A percentile compares a stretch with the other conserved stretches of the same genome.
Conservation (phyloP, 2,329 filamentous ascomycete genomes). For the Exserohilum turcica region DNA sequence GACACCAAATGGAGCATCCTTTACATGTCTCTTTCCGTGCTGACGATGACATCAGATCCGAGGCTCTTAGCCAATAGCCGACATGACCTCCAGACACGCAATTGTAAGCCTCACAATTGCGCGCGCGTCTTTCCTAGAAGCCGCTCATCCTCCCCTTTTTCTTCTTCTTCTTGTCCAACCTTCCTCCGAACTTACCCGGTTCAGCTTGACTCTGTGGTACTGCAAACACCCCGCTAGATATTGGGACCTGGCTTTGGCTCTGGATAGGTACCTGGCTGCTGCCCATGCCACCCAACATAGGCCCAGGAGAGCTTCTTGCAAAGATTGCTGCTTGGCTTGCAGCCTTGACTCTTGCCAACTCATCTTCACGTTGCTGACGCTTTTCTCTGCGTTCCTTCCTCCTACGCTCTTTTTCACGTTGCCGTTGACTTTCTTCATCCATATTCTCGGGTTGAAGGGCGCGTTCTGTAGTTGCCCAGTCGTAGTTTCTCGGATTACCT, state of each 20-base stretch:
- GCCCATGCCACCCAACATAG: conserved; percentile 21
- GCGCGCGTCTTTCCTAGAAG: conserved; percentile 20
- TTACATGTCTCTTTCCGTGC: conserved; percentile 11
- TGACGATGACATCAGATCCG: conserved; percentile 6
- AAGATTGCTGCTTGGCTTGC: conserved; percentile 27
- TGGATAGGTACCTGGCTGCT: conserved; percentile 31
- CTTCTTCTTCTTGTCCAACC: conserved; percentile 41
- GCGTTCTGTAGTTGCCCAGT: conserved; percentile 47
- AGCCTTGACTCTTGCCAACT: conserved; percentile 24
- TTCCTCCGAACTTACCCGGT: conserved; percentile 42
- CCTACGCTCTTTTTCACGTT: conserved; percentile 45
- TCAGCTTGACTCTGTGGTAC: conserved; percentile 41
- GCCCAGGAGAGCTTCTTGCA: conserved; percentile 38
- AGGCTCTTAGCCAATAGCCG: no score
- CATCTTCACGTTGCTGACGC: conserved; percentile 49
- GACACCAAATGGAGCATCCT: background rate
- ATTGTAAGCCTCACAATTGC: background rate
- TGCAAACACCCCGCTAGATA: conserved; percentile 5
- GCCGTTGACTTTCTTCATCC: conserved; percentile 45
- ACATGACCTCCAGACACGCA: background rate
- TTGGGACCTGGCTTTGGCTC: conserved; percentile 6
- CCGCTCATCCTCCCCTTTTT: conserved; percentile 45
- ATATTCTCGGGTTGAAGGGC: conserved; percentile 32
- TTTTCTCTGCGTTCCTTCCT: conserved; percentile 49
- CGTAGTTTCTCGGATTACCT: conserved; percentile 47